These are phyloP conservation scores for Sequoia sempervirens DNA, from an alignment of 75 land plant genomes.

Conservation along the genomic window DNA sequence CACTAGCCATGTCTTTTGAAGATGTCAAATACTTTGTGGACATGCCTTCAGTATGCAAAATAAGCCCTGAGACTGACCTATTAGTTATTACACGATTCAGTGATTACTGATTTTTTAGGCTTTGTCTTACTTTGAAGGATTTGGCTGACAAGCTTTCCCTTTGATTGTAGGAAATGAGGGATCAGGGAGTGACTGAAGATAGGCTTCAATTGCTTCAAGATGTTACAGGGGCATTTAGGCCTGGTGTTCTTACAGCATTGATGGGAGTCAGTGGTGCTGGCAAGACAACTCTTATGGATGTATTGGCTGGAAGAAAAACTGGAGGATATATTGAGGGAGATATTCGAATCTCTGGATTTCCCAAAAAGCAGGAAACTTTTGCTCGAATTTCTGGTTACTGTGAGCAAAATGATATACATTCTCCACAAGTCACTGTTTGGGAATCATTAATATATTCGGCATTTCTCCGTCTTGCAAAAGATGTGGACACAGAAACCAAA, in stretches of 20 bases:
- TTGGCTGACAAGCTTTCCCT: neutral
- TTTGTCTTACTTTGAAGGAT: neutral
- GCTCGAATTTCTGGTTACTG: conserved; percentile 78
- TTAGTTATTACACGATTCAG: neutral
- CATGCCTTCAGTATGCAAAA: conserved; percentile 52
- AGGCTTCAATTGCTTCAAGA: conserved; percentile 57
- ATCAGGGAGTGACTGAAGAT: conserved; percentile 45
- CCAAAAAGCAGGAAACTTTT: conserved; percentile 79
- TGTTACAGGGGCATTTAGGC: conserved; percentile 72
- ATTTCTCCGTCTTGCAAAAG: conserved; percentile 70
- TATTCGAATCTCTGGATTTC: conserved; percentile 69
- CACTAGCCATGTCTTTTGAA: too few species aligned
- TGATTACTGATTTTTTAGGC: neutral
- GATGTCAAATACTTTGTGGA: too few species aligned
- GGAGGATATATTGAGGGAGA: conserved; percentile 89
- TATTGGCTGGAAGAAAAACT: conserved; percentile 78
- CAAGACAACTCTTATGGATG: conserved; percentile 90
- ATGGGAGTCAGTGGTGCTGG: conserved; percentile 95
- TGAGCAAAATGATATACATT: conserved; percentile 81
- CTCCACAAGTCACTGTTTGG: conserved; percentile 68
- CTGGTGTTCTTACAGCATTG: conserved; percentile 74
- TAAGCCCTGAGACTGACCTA: neutral
- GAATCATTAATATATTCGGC: conserved; percentile 84
- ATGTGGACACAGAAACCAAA: conserved; percentile 44
- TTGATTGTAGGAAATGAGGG: conserved; percentile 48